Base-by-base conservation (phyloP, 2,329 filamentous ascomycete species). In the Trichothecium roseum region DNA sequence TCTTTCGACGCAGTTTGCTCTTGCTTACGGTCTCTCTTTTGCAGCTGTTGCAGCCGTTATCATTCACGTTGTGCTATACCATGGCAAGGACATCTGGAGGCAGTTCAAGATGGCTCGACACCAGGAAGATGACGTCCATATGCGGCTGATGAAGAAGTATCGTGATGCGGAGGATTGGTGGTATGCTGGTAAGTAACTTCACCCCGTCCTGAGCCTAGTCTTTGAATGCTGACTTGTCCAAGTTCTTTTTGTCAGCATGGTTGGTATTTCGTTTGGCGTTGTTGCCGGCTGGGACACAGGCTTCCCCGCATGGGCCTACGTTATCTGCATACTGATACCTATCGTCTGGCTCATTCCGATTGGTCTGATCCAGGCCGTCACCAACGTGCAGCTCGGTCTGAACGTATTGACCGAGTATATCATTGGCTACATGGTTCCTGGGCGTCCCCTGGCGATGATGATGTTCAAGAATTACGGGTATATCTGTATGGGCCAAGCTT, bases 391-490 rank as follows among this genome's bases (percentile, higher is more conserved):
- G 50, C 62, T 83, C 4, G 78, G 78, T 4, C 63, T 84, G 16
- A 83, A 83, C 45, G 78, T 85, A 14, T 57, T 84, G 39, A 81
- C 78, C n/a, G 79, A 84, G 51, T 82, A 80, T 46, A 69, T 85
- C 40, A 69, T 81, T 40, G 81, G 81, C 5, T 84, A 84, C 54
- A 79, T 84, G 66, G 70, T 81, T 34, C 80, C 80, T 1, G 81
- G 81, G 18, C 68, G 69, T 3, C 80, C 81, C 2, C 64, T 84
- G 40, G 78, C 78, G 32, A 78, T 84, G 69, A 85, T 85, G 79
- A 69, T 84, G 60, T 84, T 84, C 63, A 84, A 84, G 57, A 81
- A 78, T 41, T 84, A 80, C 47, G 76, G 78, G 34, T 82, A 81
- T 51, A 72, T 82, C 37, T 74, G 67, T 56, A 80, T 81, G 74